Evolutionary conservation across 83 land plant species (phyloP), one percentile per base, ranked within the genome.

Genomic region (Thuja plicata): DNA sequence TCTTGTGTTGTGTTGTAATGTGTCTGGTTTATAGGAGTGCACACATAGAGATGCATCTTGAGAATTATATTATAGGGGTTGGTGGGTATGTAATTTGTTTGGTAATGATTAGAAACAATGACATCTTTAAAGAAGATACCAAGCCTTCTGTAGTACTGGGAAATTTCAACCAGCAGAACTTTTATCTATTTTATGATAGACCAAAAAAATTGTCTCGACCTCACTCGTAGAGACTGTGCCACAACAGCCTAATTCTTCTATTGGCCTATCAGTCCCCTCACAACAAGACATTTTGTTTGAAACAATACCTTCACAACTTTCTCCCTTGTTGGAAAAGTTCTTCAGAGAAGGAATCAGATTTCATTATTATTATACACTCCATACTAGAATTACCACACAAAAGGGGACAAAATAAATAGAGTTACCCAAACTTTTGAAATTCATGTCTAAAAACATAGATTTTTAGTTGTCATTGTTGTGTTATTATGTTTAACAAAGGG

Each of bases 121-220:
- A 43, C 0, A 21, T 78, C 2, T 43, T 81, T 52, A 38, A 35
- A 86, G 84, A 48, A 10, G 73, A 41, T 2, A 89, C 21, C 9
- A 93, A 93, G 48, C 94, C 94, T 66, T 70, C 94, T 8, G 80
- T 94, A 30, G 86, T 94, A 11, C n/a, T 94, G 85, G 93, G 93
- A 43, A 92, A 87, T 52, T 92, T 85, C 79, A 90, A 91, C 89
- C 89, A 82, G 94, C 94, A 93, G 92, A 88, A 93, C 87, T 90
- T 88, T 66, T 85, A 89, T 30, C 48, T 90, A 71, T 90, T 91
- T 71, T 93, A 88, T 87, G 94, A 93, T 78, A 34, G 90, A 60
- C n/a, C 81, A 71, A 84, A 91, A 88, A 7, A 88, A 92, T 46
- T 89, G 93, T 73, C 88, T 94, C 5, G 93, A 93, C 9, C 89